Evolutionary conservation across 345 rosid species (phyloP).

Genomic region (Rhodomyrtus tomentosa): DNA sequence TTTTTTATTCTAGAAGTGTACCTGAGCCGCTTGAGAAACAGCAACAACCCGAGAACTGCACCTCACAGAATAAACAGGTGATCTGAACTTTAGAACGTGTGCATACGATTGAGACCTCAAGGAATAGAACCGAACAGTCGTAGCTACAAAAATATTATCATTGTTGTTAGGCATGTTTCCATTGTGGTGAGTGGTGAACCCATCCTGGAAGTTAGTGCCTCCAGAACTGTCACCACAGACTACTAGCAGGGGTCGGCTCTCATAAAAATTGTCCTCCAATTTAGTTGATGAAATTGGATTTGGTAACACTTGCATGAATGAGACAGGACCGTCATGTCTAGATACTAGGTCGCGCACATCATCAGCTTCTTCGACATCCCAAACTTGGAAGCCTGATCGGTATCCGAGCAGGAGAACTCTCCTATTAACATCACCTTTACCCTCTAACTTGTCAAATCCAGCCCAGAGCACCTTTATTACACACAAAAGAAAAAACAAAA

Average conservation of each 20-base stretch:
- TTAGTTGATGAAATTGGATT: slow-evolving; percentile 31
- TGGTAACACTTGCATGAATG: slow-evolving; percentile 77
- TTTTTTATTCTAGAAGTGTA: slow-evolving; percentile 3
- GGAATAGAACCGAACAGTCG: slow-evolving; percentile 63
- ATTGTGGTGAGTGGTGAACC: slow-evolving; percentile 16
- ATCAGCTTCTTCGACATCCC: slow-evolving; percentile 93
- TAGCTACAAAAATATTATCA: slow-evolving; percentile 42
- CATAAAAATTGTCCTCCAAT: slow-evolving; percentile 36
- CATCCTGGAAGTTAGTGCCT: slow-evolving; percentile 24
- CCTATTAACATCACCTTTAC: slow-evolving; percentile 31
- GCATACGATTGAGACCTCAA: slow-evolving; percentile 69
- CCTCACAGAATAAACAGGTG: slow-evolving; percentile 65
- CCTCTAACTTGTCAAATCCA: slow-evolving; percentile 84
- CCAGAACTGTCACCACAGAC: slow-evolving; percentile 61
- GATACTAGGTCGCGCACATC: slow-evolving; percentile 70
- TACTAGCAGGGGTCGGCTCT: slow-evolving; percentile 62
- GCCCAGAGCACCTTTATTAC: slow-evolving; percentile 75
- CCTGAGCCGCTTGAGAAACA: slow-evolving; percentile 72
- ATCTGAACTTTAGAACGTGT: slow-evolving; percentile 62
- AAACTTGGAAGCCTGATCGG: slow-evolving; percentile 85
- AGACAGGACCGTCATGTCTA: slow-evolving; percentile 66
- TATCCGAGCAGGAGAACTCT: slow-evolving; percentile 70
- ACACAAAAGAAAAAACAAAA: neutral
- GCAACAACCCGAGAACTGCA: slow-evolving; percentile 92
- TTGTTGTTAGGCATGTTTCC: slow-evolving; percentile 22